phyloP scores from a whole-genome alignment of 2,329 filamentous ascomycete genomes.

The Blumeriella jaapii region DNA sequence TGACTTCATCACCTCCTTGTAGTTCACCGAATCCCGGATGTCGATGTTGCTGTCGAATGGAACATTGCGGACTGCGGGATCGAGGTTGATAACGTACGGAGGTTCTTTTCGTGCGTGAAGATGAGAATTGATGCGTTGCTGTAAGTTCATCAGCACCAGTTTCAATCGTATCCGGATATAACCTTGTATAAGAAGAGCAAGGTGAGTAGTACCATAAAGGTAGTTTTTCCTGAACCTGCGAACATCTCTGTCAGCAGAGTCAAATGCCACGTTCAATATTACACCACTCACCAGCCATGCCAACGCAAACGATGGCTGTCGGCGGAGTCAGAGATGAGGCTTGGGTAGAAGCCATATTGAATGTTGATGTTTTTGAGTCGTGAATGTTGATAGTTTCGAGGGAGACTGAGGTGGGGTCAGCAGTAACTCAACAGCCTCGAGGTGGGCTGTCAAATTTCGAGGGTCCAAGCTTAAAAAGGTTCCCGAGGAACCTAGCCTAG shows the following conservation, averaged over 20 bases:
- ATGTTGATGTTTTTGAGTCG: too few relatives aligned
- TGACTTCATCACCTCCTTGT: conserved; percentile 99
- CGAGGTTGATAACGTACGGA: conserved; percentile 94
- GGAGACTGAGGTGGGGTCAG: conserved; percentile 7
- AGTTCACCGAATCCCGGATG: conserved; percentile 97
- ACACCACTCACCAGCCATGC: conserved; percentile 72
- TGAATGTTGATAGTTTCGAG: too few relatives aligned
- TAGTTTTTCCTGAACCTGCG: conserved; percentile 90
- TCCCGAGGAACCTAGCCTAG: background rate
- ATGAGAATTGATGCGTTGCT: conserved; percentile 88
- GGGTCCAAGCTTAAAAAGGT: conserved; percentile 2
- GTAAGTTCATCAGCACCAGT: too few relatives aligned
- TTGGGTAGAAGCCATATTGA: conserved; percentile 31
- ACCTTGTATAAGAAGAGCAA: too few relatives aligned
- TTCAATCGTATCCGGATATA: too few relatives aligned
- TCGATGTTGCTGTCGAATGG: conserved; percentile 98
- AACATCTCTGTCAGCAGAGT: conserved; percentile 1
- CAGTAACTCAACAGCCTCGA: conserved; percentile 19
- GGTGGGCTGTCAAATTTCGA: conserved; percentile 16
- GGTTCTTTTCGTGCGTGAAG: conserved; percentile 70
- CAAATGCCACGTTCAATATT: too few relatives aligned
- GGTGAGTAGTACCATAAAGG: conserved; percentile 53
- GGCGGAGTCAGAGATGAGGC: conserved; percentile 34
- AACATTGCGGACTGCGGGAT: conserved; percentile 84
- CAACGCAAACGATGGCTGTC: conserved; percentile 81